Percentiles rank a stretch among this genome's conserved stretches.
Conservation (phyloP, 2,329 filamentous ascomycete genomes). For the Fusarium sp. region DNA sequence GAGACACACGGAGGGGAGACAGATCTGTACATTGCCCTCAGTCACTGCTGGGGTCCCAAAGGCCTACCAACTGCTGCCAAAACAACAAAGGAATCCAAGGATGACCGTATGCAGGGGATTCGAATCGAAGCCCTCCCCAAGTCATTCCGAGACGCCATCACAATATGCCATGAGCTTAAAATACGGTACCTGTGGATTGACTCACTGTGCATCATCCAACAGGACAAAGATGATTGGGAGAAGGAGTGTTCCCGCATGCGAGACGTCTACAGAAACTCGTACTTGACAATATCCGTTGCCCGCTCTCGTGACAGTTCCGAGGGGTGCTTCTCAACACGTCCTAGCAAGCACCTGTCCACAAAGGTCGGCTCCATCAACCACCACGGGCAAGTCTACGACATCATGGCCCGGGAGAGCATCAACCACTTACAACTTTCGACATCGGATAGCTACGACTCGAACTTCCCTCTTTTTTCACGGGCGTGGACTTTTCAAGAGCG, state of each 20-base stretch:
- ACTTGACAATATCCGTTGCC: neutral
- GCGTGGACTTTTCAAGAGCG: neutral
- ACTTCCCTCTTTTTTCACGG: neutral
- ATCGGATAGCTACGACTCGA: neutral
- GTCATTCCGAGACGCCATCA: neutral
- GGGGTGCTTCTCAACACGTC: neutral
- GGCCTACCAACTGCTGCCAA: neutral
- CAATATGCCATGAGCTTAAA: neutral
- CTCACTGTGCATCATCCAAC: neutral
- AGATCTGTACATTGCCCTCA: neutral
- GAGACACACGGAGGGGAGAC: neutral
- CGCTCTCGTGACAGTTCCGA: neutral
- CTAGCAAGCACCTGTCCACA: neutral
- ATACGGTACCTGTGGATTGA: neutral
- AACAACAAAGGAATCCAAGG: neutral
- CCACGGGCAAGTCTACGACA: neutral
- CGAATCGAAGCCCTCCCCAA: neutral
- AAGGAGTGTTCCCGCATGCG: neutral
- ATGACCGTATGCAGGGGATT: neutral
- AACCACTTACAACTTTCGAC: neutral
- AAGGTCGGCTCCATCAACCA: neutral
- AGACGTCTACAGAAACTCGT: neutral
- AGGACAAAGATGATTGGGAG: neutral
- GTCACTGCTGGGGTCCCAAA: neutral
- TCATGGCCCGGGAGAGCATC: neutral